A percentile compares a stretch with the other conserved stretches of the same genome.
Conservation (phyloP, 2,329 filamentous ascomycete species). For the Monosporascus sp. region DNA sequence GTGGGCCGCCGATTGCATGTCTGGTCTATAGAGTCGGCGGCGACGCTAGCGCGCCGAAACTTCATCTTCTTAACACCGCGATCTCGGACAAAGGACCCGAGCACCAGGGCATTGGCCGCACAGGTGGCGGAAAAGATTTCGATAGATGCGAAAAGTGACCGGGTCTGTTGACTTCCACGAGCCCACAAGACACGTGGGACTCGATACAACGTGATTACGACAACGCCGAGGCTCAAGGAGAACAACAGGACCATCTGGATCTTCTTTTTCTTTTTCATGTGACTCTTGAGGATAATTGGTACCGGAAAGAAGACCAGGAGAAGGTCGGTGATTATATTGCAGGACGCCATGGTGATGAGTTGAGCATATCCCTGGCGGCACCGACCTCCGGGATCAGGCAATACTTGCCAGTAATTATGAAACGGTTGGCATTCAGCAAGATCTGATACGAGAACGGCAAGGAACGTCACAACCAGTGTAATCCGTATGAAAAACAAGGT, state of each 20-base stretch:
- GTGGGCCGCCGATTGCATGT: constrained; percentile 40
- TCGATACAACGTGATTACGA: constrained; percentile 74
- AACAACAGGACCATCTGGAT: constrained; percentile 75
- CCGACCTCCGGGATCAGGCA: constrained; percentile 77
- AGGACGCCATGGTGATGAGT: constrained; percentile 81
- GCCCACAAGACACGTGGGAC: constrained; percentile 70
- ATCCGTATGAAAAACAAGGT: constrained; percentile 67
- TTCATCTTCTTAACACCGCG: constrained; percentile 85
- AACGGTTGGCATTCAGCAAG: constrained; percentile 79
- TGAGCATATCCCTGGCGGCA: constrained; percentile 87
- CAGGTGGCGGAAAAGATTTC: constrained; percentile 86
- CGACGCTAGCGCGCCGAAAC: constrained; percentile 61
- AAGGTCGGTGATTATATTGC: constrained; percentile 84
- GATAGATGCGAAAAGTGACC: constrained; percentile 81
- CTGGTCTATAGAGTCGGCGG: constrained; percentile 58
- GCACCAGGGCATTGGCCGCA: constrained; percentile 81
- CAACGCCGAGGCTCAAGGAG: constrained; percentile 74
- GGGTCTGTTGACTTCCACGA: constrained; percentile 74
- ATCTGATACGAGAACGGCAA: constrained; percentile 75
- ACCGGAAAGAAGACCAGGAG: constrained; percentile 85
- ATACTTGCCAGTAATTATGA: constrained; percentile 69
- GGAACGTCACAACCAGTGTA: constrained; percentile 72
- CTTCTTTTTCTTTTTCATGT: constrained; percentile 73
- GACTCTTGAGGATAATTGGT: constrained; percentile 75
- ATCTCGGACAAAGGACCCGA: constrained; percentile 90